Percentiles rank a stretch among this genome's conserved stretches.
Evolutionary conservation across 2,329 filamentous ascomycete species (phyloP).

Genomic region (Grosmannia clavigera): DNA sequence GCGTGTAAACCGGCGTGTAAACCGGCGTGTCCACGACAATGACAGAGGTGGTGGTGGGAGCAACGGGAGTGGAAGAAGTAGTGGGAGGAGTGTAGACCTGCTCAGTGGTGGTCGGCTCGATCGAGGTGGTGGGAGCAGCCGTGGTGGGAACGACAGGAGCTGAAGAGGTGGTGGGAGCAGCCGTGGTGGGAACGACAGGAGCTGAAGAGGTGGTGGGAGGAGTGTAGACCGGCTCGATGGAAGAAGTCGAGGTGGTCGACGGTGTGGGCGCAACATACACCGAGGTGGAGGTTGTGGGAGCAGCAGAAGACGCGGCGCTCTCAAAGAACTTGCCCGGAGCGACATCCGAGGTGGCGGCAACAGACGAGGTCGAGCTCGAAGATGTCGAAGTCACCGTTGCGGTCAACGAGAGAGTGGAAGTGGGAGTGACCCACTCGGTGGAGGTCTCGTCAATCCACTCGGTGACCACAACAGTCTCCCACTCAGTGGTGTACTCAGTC

Average conservation of each 20-base stretch:
- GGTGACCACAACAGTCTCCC: constrained; percentile 39
- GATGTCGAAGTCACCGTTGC: constrained; percentile 12
- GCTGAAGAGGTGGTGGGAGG: too few relatives aligned
- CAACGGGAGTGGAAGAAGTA: not conserved
- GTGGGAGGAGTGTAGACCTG: not conserved
- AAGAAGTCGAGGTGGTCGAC: not conserved
- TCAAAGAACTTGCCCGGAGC: constrained; percentile 23
- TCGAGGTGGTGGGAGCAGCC: not conserved
- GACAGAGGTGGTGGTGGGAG: constrained; percentile 3
- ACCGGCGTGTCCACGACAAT: constrained; percentile 1
- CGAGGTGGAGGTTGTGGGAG: not conserved
- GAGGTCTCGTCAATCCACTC: constrained; percentile 34
- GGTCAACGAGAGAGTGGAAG: constrained; percentile 9
- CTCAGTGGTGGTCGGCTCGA: not conserved
- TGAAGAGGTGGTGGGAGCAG: too few relatives aligned
- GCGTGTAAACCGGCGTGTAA: not conserved
- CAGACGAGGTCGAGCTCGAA: constrained; percentile 7
- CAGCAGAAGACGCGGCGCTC: constrained; percentile 9
- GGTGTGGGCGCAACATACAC: not conserved
- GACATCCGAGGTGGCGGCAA: constrained; percentile 8
- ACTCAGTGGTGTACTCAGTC: constrained; percentile 32
- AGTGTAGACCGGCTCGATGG: not conserved
- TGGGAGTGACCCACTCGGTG: constrained; percentile 31
- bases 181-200: not conserved
- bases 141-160: not conserved